Percentiles rank a stretch among this genome's conserved stretches.
Evolutionary conservation across 306 rosid species (phyloP).

Genomic region (Begonia masoniana): DNA sequence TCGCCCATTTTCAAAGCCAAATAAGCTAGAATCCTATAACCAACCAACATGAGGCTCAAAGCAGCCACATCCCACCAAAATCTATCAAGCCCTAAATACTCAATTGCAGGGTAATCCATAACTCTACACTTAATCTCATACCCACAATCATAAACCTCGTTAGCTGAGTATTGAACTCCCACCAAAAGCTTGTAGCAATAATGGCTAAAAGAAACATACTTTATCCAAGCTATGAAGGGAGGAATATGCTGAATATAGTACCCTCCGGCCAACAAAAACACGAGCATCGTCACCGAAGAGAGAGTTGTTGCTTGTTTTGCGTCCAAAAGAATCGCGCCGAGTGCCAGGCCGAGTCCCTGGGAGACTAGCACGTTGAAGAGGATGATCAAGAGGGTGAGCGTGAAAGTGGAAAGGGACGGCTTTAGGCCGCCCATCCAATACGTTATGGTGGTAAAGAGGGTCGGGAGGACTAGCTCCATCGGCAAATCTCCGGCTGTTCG

Average conservation of each 20-base stretch:
- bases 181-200: slow-evolving; percentile 69
- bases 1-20: slow-evolving; percentile 54
- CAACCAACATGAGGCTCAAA: slow-evolving; percentile 62
- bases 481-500: slow-evolving; percentile 70
- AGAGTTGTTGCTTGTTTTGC: slow-evolving; percentile 80
- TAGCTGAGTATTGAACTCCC: slow-evolving; percentile 52
- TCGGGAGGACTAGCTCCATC: slow-evolving; percentile 85
- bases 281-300: slow-evolving; percentile 67
- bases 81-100: slow-evolving; percentile 34
- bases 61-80: slow-evolving; percentile 67
- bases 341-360: slow-evolving; percentile 85
- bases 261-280: slow-evolving; percentile 73
- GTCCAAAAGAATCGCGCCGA: slow-evolving; percentile 82
- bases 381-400: slow-evolving; percentile 52
- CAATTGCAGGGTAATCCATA: slow-evolving; percentile 50
- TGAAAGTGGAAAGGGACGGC: slow-evolving; percentile 42
- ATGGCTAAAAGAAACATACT: slow-evolving; percentile 68
- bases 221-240: slow-evolving; percentile 66
- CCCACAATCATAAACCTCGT: slow-evolving; percentile 52
- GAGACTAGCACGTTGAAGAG: slow-evolving; percentile 70
- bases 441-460: slow-evolving; percentile 46
- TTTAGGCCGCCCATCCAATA: slow-evolving; percentile 95
- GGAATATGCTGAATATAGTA: slow-evolving; percentile 84
- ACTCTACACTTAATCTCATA: slow-evolving; percentile 35
- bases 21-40: slow-evolving; percentile 66